Evolutionary conservation across 768 basidiomycete genomes (phyloP).

Genomic region (Podaxis sp.): DNA sequence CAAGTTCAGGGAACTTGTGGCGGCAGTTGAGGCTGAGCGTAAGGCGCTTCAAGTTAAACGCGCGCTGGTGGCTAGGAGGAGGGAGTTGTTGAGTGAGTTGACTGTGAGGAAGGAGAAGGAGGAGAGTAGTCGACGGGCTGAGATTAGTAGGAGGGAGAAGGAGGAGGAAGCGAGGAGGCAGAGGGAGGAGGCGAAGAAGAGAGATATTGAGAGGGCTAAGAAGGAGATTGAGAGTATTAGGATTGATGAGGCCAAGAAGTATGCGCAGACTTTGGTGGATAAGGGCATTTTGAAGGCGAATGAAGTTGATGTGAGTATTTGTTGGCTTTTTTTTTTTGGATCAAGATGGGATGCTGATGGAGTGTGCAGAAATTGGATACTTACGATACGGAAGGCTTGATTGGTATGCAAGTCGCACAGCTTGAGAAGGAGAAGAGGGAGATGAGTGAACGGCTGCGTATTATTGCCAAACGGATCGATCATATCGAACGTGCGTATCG

Average conservation of each 20-base stretch:
- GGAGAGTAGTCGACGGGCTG: slow-evolving; percentile 77
- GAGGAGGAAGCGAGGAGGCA: slow-evolving; percentile 64
- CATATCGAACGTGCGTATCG: slow-evolving; percentile 94
- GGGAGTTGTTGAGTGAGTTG: slow-evolving; percentile 83
- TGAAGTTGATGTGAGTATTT: slow-evolving; percentile 62
- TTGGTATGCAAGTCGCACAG: slow-evolving; percentile 90
- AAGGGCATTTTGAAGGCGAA: slow-evolving; percentile 65
- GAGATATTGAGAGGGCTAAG: slow-evolving; percentile 62
- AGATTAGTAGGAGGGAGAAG: slow-evolving; percentile 61
- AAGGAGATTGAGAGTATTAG: slow-evolving; percentile 80
- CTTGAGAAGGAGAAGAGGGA: slow-evolving; percentile 97
- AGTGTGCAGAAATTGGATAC: slow-evolving; percentile 69
- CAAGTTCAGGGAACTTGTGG: slow-evolving; percentile 59
- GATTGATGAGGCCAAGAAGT: slow-evolving; percentile 84
- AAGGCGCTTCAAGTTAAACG: slow-evolving; percentile 74
- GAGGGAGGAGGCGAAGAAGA: slow-evolving; percentile 62
- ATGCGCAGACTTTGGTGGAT: slow-evolving; percentile 80
- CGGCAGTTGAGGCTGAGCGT: slow-evolving; percentile 70
- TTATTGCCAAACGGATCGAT: slow-evolving; percentile 87
- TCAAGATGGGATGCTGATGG: slow-evolving; percentile 1
- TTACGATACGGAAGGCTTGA: slow-evolving; percentile 82
- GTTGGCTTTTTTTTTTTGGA: slow-evolving; percentile 12
- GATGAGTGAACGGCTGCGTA: slow-evolving; percentile 75
- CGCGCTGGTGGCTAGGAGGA: slow-evolving; percentile 81
- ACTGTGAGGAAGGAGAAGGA: slow-evolving; percentile 86